A percentile compares a stretch with the other conserved stretches of the same genome.
phyloP scores from a whole-genome alignment of 2,329 filamentous ascomycete species.

The Arthroderma sp. region DNA sequence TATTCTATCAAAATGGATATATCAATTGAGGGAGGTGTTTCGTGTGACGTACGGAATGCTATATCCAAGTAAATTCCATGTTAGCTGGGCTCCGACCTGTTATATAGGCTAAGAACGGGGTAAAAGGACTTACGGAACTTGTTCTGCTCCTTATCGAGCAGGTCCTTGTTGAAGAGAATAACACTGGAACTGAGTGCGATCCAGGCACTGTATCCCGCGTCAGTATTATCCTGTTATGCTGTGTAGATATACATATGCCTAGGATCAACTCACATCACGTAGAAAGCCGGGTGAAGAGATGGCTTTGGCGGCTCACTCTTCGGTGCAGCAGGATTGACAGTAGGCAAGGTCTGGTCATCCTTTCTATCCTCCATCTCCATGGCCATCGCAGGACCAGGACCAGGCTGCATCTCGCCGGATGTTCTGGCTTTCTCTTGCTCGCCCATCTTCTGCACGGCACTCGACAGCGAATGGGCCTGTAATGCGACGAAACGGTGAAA shows the following conservation, averaged over 20 bases:
- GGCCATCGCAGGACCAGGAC: slow-evolving; percentile 7
- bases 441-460: slow-evolving; percentile 50
- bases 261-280: slow-evolving; percentile 52
- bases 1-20: not conserved
- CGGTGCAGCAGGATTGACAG: slow-evolving; percentile 62
- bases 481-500: slow-evolving; percentile 37
- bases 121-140: slow-evolving; percentile 52
- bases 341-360: slow-evolving; percentile 54
- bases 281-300: slow-evolving; percentile 67
- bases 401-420: slow-evolving; percentile 54
- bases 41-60: slow-evolving; percentile 36
- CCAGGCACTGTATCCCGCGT: slow-evolving; percentile 54
- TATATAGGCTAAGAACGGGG: not conserved
- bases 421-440: slow-evolving; percentile 71
- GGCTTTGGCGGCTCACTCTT: slow-evolving; percentile 56
- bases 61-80: slow-evolving; percentile 6
- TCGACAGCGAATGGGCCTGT: slow-evolving; percentile 26
- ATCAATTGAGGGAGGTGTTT: not conserved
- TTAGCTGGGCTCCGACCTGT: slow-evolving; percentile 2
- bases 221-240: not conserved
- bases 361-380: slow-evolving; percentile 25
- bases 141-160: slow-evolving; percentile 62
- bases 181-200: slow-evolving; percentile 85
- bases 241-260: not conserved
- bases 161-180: slow-evolving; percentile 99